Conservation (phyloP, 139 green algal species). For the Chlorella ohadii region DNA sequence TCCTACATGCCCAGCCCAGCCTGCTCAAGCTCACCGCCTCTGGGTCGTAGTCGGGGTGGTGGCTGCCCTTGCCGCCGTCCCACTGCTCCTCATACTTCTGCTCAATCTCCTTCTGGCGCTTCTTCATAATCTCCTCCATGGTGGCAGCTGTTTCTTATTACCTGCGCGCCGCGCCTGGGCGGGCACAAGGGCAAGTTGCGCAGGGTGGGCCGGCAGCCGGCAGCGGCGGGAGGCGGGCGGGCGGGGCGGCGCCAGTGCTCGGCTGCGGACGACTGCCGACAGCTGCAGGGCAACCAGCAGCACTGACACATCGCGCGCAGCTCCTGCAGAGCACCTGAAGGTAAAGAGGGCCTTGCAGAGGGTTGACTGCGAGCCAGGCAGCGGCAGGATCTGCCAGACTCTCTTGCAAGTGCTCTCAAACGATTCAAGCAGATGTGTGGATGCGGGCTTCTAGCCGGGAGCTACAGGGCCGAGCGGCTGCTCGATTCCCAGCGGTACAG, state of each 20-base stretch:
- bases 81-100: conserved; percentile 84
- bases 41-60: conserved; percentile 91
- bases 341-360: no score
- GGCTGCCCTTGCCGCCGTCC: conserved; percentile 80
- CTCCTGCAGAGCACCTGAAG: no score
- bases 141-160: not conserved
- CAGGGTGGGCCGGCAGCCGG: not conserved
- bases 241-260: not conserved
- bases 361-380: no score
- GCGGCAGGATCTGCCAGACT: not conserved
- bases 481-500: not conserved
- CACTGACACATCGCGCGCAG: not conserved
- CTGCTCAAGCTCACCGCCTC: conserved; percentile 39
- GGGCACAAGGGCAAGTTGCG: not conserved
- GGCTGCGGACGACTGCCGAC: not conserved
- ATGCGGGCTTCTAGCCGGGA: no score
- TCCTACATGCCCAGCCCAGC: no score
- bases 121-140: conserved; percentile 90
- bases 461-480: not conserved
- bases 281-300: not conserved
- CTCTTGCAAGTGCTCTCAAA: not conserved
- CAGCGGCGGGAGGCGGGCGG: not conserved
- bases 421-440: no score
- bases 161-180: conserved; percentile 19
- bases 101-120: conserved; percentile 73